Percentiles rank a stretch among this genome's conserved stretches.
Conservation (phyloP, 2,329 filamentous ascomycete species). For the Colletotrichum sp. region DNA sequence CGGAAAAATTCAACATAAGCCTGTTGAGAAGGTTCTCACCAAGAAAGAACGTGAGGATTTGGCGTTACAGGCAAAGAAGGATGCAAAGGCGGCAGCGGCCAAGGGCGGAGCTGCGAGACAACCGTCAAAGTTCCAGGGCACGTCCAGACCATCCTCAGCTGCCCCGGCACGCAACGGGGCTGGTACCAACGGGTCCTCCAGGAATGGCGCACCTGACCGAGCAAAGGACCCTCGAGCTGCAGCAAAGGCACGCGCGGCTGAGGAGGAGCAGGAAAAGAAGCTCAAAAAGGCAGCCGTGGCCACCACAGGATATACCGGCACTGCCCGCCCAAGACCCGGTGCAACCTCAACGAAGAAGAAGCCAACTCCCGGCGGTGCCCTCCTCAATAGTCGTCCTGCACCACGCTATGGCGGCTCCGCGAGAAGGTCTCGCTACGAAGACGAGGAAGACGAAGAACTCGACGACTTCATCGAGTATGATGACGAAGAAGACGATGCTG, state of each 20-base stretch:
- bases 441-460: constrained; percentile 68
- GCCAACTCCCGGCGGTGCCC: constrained; percentile 42
- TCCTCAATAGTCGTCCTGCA: constrained; percentile 35
- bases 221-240: constrained; percentile 28
- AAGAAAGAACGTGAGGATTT: constrained; percentile 58
- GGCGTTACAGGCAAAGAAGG: constrained; percentile 47
- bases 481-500: constrained; percentile 45
- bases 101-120: constrained; percentile 6
- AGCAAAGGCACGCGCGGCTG: constrained; percentile 15
- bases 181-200: constrained; percentile 26
- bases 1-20: constrained; percentile 78
- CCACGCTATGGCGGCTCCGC: constrained; percentile 29
- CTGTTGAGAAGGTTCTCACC: constrained; percentile 66
- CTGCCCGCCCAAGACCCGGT: constrained; percentile 62
- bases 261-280: constrained; percentile 57
- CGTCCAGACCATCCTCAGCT: not conserved
- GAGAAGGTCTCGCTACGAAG: constrained; percentile 48
- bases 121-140: constrained; percentile 12
- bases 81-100: not conserved
- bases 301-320: constrained; percentile 71
- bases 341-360: constrained; percentile 37
- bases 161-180: not conserved
- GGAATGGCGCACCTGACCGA: constrained; percentile 18
- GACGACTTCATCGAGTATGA: constrained; percentile 69
- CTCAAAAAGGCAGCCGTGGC: constrained; percentile 65